These are phyloP conservation scores for Ustilago lituana DNA, from an alignment of 1,284 basidiomycete genomes.

Conservation along the genomic window DNA sequence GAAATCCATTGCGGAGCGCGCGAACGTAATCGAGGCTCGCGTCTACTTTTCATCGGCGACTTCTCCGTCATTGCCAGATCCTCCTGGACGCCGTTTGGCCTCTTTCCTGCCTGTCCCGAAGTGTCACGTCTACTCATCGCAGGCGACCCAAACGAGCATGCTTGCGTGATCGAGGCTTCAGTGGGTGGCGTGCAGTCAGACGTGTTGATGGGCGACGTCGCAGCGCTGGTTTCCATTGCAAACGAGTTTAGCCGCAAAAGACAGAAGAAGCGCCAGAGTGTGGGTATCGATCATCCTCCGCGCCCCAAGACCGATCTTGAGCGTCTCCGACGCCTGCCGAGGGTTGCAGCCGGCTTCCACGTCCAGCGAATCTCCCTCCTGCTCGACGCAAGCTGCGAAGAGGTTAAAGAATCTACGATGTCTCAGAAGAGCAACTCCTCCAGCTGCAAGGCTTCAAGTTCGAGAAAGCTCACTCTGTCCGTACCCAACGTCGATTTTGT, in stretches of 20 bases:
- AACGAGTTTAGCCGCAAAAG: conserved; percentile 19
- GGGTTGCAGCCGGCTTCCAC: conserved; percentile 41
- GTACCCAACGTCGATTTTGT: conserved; percentile 42
- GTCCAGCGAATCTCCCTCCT: conserved; percentile 38
- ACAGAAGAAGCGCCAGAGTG: conserved; percentile 11
- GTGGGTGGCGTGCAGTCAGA: conserved; percentile 48
- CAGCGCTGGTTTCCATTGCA: conserved; percentile 25
- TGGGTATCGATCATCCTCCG: conserved; percentile 24
- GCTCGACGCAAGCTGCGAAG: conserved; percentile 37
- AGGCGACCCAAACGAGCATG: conserved; percentile 62
- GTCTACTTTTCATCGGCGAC: conserved; percentile 40
- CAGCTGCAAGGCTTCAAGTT: background rate
- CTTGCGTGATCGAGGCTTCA: conserved; percentile 33
- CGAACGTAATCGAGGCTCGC: conserved; percentile 6
- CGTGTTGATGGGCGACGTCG: conserved; percentile 23
- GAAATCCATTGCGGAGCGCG: conserved; percentile 34
- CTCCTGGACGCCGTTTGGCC: conserved; percentile 62
- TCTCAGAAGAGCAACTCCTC: background rate
- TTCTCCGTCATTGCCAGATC: conserved; percentile 33
- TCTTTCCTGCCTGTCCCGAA: conserved; percentile 30
- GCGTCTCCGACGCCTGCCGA: conserved; percentile 28
- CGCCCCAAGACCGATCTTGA: conserved; percentile 31
- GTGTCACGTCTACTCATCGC: conserved; percentile 32
- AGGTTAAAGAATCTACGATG: background rate
- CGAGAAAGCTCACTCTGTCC: conserved; percentile 38